A percentile compares a stretch with the other conserved stretches of the same genome.
phyloP scores from a whole-genome alignment of 2,329 filamentous ascomycete genomes.

The Trichophyton rubrum region DNA sequence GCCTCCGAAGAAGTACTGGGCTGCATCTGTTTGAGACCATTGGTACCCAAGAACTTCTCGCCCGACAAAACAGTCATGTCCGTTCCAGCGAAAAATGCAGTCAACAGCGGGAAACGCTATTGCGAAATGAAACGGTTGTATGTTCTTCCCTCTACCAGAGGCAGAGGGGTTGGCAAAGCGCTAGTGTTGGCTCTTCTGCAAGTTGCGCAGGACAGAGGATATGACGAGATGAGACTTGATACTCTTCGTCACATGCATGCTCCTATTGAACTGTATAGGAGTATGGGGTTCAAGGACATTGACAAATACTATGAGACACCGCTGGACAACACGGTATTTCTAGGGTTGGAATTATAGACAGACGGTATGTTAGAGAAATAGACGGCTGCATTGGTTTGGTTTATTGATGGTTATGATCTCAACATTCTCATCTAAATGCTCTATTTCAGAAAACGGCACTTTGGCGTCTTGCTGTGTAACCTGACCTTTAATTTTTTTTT shows the following conservation, averaged over 20 bases:
- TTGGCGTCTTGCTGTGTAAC: not conserved
- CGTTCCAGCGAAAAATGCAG: slow-evolving; percentile 3
- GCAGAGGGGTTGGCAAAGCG: slow-evolving; percentile 38
- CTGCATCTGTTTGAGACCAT: slow-evolving; percentile 39
- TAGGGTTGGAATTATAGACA: slow-evolving; percentile 25
- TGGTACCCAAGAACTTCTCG: slow-evolving; percentile 9
- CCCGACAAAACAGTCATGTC: slow-evolving; percentile 16
- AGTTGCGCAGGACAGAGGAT: slow-evolving; percentile 37
- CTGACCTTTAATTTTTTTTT: not conserved
- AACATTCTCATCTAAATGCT: not conserved
- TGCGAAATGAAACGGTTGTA: slow-evolving; percentile 51
- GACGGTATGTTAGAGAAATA: not conserved
- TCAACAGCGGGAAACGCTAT: slow-evolving; percentile 8
- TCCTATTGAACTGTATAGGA: slow-evolving; percentile 39
- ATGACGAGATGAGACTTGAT: slow-evolving; percentile 43
- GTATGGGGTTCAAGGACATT: slow-evolving; percentile 41
- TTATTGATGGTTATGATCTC: not conserved
- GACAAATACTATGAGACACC: slow-evolving; percentile 46
- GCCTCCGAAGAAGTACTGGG: slow-evolving; percentile 26
- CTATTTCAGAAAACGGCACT: not conserved
- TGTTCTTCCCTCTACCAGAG: slow-evolving; percentile 36
- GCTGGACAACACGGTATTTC: slow-evolving; percentile 41
- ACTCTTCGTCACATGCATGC: slow-evolving; percentile 42
- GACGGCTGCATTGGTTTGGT: not conserved
- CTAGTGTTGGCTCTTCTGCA: slow-evolving; percentile 36